These are phyloP conservation scores for Vanderwaltozyma polyspora DNA, from an alignment of 805 yeast species.

Conservation along the genomic window DNA sequence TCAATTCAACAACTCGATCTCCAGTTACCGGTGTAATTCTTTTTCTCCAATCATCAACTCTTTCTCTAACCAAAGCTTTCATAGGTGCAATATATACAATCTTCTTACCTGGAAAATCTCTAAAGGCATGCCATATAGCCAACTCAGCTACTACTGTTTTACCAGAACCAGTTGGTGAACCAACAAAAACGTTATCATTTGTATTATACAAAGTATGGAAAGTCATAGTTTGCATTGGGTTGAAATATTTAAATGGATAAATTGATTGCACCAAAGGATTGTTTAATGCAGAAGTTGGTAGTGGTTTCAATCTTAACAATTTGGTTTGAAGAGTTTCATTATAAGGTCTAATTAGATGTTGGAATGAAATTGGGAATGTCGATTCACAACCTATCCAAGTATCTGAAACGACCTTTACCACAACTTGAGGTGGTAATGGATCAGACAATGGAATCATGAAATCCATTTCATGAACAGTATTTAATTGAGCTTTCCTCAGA, in stretches of 20 bases:
- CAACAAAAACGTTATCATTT: conserved; percentile 74
- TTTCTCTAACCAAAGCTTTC: conserved; percentile 92
- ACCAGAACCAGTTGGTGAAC: conserved; percentile 98
- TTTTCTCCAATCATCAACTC: conserved; percentile 78
- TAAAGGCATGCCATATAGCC: conserved; percentile 95
- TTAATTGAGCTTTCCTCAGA: conserved; percentile 46
- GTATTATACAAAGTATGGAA: conserved; percentile 81
- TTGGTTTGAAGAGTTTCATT: conserved; percentile 81
- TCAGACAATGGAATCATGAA: conserved; percentile 86
- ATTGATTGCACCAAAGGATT: conserved; percentile 54
- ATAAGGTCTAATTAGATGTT: conserved; percentile 78
- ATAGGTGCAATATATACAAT: conserved; percentile 89
- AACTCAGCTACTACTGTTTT: conserved; percentile 94
- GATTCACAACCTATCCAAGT: conserved; percentile 83
- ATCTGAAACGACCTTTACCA: conserved; percentile 71
- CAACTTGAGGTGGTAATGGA: conserved; percentile 82
- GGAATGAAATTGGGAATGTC: conserved; percentile 68
- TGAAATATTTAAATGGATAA: conserved; percentile 76
- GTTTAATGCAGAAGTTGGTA: conserved; percentile 74
- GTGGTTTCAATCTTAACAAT: conserved; percentile 68
- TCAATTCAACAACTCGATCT: conserved; percentile 73
- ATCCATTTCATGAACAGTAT: conserved; percentile 58
- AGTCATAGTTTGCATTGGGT: conserved; percentile 97
- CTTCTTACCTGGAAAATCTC: conserved; percentile 68
- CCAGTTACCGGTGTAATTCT: conserved; percentile 87